These are phyloP conservation scores for Lepraria neglecta DNA, from an alignment of 495 filamentous ascomycete species.

Conservation along the genomic window DNA sequence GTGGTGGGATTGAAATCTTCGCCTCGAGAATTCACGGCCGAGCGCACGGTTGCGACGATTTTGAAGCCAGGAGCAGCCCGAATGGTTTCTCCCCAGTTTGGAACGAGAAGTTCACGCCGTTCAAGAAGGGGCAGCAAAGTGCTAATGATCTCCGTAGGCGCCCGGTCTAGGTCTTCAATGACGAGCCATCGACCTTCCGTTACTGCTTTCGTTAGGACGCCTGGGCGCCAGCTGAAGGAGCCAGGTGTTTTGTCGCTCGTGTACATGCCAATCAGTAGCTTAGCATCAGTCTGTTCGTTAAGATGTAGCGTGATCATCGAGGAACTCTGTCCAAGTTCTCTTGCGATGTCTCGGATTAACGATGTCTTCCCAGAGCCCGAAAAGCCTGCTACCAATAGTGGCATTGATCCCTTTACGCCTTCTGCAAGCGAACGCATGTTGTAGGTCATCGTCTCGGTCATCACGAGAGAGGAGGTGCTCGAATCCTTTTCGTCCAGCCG, in stretches of 20 bases:
- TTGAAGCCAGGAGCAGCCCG: constrained; percentile 76
- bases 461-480: constrained; percentile 52
- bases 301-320: constrained; percentile 87
- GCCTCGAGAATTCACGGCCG: constrained; percentile 62
- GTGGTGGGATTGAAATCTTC: constrained; percentile 50
- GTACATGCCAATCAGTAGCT: constrained; percentile 89
- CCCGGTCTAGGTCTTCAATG: constrained; percentile 93
- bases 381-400: constrained; percentile 74
- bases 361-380: constrained; percentile 88
- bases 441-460: constrained; percentile 59
- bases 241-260: constrained; percentile 76
- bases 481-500: constrained; percentile 48
- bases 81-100: constrained; percentile 77
- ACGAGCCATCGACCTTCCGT: constrained; percentile 91
- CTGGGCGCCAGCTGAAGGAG: constrained; percentile 87
- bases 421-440: constrained; percentile 65
- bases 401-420: constrained; percentile 56
- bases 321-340: constrained; percentile 61
- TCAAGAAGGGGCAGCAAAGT: constrained; percentile 87
- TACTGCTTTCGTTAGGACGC: constrained; percentile 88
- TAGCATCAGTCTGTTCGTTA: constrained; percentile 96
- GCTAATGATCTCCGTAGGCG: constrained; percentile 91
- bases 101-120: constrained; percentile 75
- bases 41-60: constrained; percentile 85
- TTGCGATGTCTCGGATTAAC: constrained; percentile 74